phyloP scores from a whole-genome alignment of 305 asterid genomes.

The Plantago coronopus region DNA sequence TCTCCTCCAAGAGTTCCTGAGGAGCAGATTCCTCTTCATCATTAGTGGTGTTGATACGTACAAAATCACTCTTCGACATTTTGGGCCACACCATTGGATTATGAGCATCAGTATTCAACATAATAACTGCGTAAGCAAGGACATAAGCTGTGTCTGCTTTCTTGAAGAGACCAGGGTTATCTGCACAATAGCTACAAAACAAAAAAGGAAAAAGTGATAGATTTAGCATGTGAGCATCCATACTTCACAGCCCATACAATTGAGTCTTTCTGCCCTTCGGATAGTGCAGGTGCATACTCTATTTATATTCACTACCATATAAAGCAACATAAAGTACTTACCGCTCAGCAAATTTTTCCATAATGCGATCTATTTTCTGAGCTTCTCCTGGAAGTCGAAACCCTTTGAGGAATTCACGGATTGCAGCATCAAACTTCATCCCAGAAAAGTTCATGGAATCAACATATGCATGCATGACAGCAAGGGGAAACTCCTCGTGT shows the following conservation, averaged over 20 bases:
- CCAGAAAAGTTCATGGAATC: conserved; percentile 89
- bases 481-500: conserved; percentile 97
- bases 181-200: conserved; percentile 85
- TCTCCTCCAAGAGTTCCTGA: conserved; percentile 87
- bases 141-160: conserved; percentile 98
- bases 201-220: conserved; percentile 21
- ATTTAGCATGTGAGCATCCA: conserved; percentile 19
- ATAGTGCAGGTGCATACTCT: conserved; percentile 16
- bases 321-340: conserved; percentile 36
- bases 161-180: conserved; percentile 92
- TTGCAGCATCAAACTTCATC: conserved; percentile 86
- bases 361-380: conserved; percentile 98
- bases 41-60: conserved; percentile 72
- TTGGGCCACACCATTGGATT: conserved; percentile 99
- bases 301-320: conserved; percentile 16
- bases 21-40: conserved; percentile 97
- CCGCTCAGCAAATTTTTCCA: conserved; percentile 99
- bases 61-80: conserved; percentile 95
- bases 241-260: background rate
- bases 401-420: conserved; percentile 92
- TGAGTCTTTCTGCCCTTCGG: background rate
- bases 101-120: conserved; percentile 99
- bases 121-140: conserved; percentile 98
- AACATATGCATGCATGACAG: conserved; percentile 98
- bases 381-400: conserved; percentile 99